These are phyloP conservation scores for Microbotryum violaceum DNA, from an alignment of 1,284 basidiomycete species.

Conservation along the genomic window DNA sequence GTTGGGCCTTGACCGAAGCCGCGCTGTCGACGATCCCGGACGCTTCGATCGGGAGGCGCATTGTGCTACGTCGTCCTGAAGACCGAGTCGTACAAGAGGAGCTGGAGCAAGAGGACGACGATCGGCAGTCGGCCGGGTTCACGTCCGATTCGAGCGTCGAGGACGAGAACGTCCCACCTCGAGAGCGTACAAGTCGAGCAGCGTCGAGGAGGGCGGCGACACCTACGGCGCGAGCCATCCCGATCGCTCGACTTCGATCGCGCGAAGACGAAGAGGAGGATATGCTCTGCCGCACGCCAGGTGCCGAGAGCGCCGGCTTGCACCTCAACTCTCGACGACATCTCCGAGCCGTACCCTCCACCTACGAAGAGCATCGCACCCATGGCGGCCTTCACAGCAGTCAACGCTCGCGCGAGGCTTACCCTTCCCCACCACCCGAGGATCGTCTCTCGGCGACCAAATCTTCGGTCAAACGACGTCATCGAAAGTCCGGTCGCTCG, in stretches of 20 bases:
- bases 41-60: background rate
- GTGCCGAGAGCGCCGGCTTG: background rate
- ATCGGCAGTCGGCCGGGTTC: background rate
- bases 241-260: too few species aligned
- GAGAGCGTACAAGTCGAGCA: background rate
- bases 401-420: background rate
- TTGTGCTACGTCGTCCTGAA: background rate
- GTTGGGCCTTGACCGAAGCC: conserved; percentile 10
- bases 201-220: background rate
- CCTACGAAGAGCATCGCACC: background rate
- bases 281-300: background rate
- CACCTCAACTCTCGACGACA: background rate
- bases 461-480: conserved; percentile 2
- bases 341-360: background rate
- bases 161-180: too few species aligned
- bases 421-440: conserved; percentile 12
- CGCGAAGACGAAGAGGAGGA: conserved; percentile 1
- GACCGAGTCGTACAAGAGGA: background rate
- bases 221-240: too few species aligned
- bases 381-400: background rate
- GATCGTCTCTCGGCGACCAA: background rate
- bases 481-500: conserved; percentile 1
- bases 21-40: conserved; percentile 9
- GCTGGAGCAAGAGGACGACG: background rate
- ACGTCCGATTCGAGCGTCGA: too few species aligned